Conservation (phyloP, 768 basidiomycete species). For the Podaxis sp. region DNA sequence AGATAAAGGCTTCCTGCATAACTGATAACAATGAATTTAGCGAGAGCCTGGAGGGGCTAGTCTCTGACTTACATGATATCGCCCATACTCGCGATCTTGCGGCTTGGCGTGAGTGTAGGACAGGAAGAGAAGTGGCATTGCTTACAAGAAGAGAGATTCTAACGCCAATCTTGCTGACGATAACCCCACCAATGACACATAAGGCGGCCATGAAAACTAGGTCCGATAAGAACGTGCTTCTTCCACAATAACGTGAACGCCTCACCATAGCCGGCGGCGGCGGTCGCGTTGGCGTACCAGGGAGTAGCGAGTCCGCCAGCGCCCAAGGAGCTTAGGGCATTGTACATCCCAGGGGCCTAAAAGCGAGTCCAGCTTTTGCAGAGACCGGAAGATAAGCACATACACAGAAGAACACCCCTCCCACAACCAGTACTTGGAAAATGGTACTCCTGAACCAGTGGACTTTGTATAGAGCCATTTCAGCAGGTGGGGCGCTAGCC, state of each 20-base stretch:
- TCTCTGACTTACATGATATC: constrained; percentile 26
- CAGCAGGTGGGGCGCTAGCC: neutral
- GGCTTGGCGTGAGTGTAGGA: neutral
- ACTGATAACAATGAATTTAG: constrained; percentile 13
- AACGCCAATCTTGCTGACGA: constrained; percentile 32
- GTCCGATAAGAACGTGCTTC: neutral
- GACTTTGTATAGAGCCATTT: constrained; percentile 17
- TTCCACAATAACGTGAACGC: neutral
- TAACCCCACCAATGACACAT: constrained; percentile 29
- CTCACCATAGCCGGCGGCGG: constrained; percentile 29
- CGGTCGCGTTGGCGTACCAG: constrained; percentile 30
- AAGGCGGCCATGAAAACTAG: constrained; percentile 30
- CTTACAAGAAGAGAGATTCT: constrained; percentile 24
- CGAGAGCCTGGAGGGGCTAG: neutral
- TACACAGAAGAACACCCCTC: constrained; percentile 31
- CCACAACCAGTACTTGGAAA: constrained; percentile 30
- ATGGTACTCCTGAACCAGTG: constrained; percentile 31
- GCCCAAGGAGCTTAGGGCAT: constrained; percentile 28
- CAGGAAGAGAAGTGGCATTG: neutral
- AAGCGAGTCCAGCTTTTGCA: neutral
- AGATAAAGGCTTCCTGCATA: constrained; percentile 32
- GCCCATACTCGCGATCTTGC: constrained; percentile 28
- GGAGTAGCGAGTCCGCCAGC: constrained; percentile 32
- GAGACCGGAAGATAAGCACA: constrained; percentile 6
- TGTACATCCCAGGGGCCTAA: constrained; percentile 33